A percentile compares a stretch with the other conserved stretches of the same genome.
phyloP scores from a whole-genome alignment of 2,329 filamentous ascomycete genomes.

The Paecilomyces niveus region DNA sequence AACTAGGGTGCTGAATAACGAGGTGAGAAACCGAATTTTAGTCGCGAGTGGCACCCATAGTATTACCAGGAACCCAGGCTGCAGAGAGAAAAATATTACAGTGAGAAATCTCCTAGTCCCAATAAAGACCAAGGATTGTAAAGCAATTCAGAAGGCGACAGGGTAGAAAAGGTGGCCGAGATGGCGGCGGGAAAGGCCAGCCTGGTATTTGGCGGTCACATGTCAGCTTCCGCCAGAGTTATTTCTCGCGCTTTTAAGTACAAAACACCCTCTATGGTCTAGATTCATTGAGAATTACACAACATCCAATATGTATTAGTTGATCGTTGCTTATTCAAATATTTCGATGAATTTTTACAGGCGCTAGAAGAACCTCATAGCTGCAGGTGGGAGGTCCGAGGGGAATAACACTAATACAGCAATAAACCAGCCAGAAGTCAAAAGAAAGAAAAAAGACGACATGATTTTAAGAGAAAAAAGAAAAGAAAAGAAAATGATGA shows the following conservation, averaged over 20 bases:
- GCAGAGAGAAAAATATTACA: background rate
- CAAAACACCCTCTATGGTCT: background rate
- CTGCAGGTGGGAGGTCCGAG: background rate
- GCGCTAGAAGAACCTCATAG: background rate
- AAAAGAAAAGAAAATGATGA: conserved; percentile 7
- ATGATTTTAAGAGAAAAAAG: background rate
- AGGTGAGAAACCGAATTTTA: background rate
- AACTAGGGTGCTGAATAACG: background rate
- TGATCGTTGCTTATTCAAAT: background rate
- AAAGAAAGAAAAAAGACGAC: conserved; percentile 7
- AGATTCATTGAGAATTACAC: background rate
- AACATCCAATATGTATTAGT: background rate
- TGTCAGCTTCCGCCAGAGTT: conserved; percentile 2
- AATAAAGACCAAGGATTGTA: background rate
- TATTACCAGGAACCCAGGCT: background rate
- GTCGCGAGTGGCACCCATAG: background rate
- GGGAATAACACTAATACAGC: background rate
- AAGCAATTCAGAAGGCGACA: background rate
- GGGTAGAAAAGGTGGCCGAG: background rate
- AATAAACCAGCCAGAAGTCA: background rate
- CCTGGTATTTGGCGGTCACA: conserved; percentile 20
- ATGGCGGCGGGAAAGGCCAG: conserved; percentile 16
- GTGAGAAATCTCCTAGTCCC: background rate
- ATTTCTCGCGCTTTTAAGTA: background rate
- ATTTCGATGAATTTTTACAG: background rate